Base-by-base conservation (phyloP, 768 basidiomycete species). In the Cystofilobasidium bisporidii region DNA sequence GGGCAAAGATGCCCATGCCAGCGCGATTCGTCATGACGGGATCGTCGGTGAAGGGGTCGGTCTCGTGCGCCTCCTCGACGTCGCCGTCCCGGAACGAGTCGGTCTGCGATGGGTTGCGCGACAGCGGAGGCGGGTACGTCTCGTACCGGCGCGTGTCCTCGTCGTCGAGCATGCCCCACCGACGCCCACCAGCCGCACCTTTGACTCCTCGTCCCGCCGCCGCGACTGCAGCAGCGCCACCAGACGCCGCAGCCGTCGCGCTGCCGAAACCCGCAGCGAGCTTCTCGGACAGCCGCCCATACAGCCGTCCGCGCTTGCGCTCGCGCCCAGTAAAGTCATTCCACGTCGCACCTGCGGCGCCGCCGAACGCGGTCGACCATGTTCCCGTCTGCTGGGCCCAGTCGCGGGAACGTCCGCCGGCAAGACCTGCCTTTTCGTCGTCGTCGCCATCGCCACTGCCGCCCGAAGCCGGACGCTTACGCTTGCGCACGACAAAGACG, bases 151-250 rank as follows among this genome's bases (percentile, higher is more conserved):
- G 20, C 2, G 67, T 47, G 24, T 68, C 67, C 26, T 68, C 67
- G 43, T 68, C 67, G 5, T 61, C 61, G 26, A 68, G 67, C 67
- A 68, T 68, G 40, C 60, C 45, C 60, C 45, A 41, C 1, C 60
- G 40, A 32, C 61, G 50, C 47, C 48, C 15, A 24, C 24, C 58
- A 28, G 20, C 32, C 50, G 32, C 2, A 18, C 20, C 60, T 56
- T 38, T 26, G 36, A 55, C 36, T 22, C 59, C 45, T 22, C 14
- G 32, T 41, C 18, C 50, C 11, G 43, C 61, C 8, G 48, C 28
- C 9, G 57, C n/a, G 6, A 15, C 61, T 28, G 22, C 55, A 18
- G 50, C 45, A 3, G 36, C 22, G 4, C 26, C 64, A 30, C 30
- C 50, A 11, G 63, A 5, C 17, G 41, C 56, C 20, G 43, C n/a